Conservation (phyloP, 1,284 basidiomycete species). For the Fomitiporia mediterranea region DNA sequence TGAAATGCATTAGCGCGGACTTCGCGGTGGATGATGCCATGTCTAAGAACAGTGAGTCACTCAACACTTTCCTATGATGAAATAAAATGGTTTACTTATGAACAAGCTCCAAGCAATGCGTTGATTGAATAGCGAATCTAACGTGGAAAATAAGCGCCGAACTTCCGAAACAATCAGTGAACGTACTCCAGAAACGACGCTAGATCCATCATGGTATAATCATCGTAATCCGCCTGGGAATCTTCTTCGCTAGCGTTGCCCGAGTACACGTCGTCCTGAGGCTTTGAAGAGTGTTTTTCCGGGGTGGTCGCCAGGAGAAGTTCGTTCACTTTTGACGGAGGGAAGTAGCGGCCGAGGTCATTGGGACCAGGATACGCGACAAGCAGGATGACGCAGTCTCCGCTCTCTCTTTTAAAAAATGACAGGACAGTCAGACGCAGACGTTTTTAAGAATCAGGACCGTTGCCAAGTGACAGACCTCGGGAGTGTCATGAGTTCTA, state of each 20-base stretch:
- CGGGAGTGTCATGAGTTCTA: constrained; percentile 63
- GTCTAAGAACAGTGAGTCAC: constrained; percentile 27
- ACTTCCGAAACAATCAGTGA: background rate
- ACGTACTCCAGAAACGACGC: constrained; percentile 67
- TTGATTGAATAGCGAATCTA: constrained; percentile 69
- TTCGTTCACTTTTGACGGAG: constrained; percentile 60
- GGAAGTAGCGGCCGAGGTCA: constrained; percentile 60
- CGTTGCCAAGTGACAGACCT: constrained; percentile 23
- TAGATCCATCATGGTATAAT: constrained; percentile 67
- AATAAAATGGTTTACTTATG: constrained; percentile 42
- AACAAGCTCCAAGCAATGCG: constrained; percentile 60
- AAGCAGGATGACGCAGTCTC: constrained; percentile 62
- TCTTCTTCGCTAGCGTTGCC: constrained; percentile 43
- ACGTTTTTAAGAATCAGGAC: too few species aligned
- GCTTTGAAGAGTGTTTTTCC: constrained; percentile 37
- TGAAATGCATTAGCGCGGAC: constrained; percentile 73
- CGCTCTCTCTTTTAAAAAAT: constrained; percentile 34
- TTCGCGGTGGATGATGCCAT: constrained; percentile 62
- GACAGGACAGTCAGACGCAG: background rate
- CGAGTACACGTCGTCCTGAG: constrained; percentile 49
- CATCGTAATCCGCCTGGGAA: constrained; percentile 48
- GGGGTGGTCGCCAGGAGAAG: constrained; percentile 55
- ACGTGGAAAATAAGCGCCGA: background rate
- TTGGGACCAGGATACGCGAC: constrained; percentile 64
- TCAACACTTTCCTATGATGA: constrained; percentile 12